Base-by-base conservation (phyloP, 1,284 basidiomycete species). In the Anthracocystis walkeri region DNA sequence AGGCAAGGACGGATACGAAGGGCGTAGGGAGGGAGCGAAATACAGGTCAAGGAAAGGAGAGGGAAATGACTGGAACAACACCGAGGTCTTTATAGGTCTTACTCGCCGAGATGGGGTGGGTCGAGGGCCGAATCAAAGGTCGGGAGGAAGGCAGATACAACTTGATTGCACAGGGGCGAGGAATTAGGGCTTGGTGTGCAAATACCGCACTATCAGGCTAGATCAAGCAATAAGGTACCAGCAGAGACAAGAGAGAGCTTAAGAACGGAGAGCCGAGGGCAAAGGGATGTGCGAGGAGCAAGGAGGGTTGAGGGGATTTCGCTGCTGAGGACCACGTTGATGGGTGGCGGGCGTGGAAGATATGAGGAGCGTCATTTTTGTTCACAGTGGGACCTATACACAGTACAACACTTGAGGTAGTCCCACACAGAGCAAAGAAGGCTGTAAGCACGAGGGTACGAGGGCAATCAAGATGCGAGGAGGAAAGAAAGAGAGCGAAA, bases 241-340 rank as follows among this genome's bases (percentile, higher is more conserved):
- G 33, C 35, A 38, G 35, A 38, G 35, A 16, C 35, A 38, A 38
- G 35, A 16, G 16, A 38, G 35, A 38, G 35, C 35, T 38, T 14
- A 21, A 25, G 4, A n/a, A 55, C 7, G 38, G 25, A 29, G 25
- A 21, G 23, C 25, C 20, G 33, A 62, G 29, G 23, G 11, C 11
- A 21, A 18, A 48, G 27, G 21, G 21, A 38, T 53, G 42, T 25
- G 44, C 18, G 10, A 33, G 14, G 54, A 38, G 14, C 21, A 21
- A 38, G 29, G 55, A 57, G 68, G 68, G 68, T 56, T 71, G 68
- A 71, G 68, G 68, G 65, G 68, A 62, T 65, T 65, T 62, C 38
- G 58, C 62, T 61, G 51, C 42, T 55, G 54, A 29, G 20, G 25
- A 41, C 61, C 68, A 65, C 68, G 62, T 70, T 65, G 54, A 50